Evolutionary conservation across 177 flowering plant genomes (phyloP).

Genomic region (Vitis hybrid): DNA sequence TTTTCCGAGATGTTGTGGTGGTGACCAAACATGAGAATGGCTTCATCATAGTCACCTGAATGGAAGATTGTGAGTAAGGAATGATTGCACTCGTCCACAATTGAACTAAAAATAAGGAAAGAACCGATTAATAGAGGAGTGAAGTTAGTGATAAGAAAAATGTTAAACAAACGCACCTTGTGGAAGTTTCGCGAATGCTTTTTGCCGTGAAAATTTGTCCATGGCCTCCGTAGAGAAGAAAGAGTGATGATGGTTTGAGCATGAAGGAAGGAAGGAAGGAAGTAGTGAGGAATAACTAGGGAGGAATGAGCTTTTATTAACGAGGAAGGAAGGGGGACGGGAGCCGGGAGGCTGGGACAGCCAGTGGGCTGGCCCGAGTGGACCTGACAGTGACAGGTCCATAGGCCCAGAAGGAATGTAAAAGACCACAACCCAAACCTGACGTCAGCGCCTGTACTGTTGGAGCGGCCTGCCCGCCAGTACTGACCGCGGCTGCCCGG

Average conservation of each 20-base stretch:
- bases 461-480: neutral
- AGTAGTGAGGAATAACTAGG: neutral
- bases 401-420: constrained; percentile 33
- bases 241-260: no score
- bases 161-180: neutral
- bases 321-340: neutral
- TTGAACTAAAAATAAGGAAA: neutral
- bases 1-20: neutral
- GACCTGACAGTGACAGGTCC: constrained; percentile 28
- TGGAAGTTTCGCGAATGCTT: no score
- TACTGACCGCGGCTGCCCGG: constrained; percentile 15
- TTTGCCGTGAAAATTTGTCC: no score
- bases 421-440: neutral
- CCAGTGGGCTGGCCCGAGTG: constrained; percentile 29
- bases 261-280: neutral
- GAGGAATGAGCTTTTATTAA: neutral
- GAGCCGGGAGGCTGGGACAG: constrained; percentile 2
- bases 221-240: no score
- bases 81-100: neutral
- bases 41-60: neutral
- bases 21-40: constrained; percentile 15
- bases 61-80: neutral
- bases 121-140: neutral
- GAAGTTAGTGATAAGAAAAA: neutral
- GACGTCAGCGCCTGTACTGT: constrained; percentile 9